A percentile compares a stretch with the other conserved stretches of the same genome.
Conservation (phyloP, 768 basidiomycete genomes). For the Mycena kentingensis region DNA sequence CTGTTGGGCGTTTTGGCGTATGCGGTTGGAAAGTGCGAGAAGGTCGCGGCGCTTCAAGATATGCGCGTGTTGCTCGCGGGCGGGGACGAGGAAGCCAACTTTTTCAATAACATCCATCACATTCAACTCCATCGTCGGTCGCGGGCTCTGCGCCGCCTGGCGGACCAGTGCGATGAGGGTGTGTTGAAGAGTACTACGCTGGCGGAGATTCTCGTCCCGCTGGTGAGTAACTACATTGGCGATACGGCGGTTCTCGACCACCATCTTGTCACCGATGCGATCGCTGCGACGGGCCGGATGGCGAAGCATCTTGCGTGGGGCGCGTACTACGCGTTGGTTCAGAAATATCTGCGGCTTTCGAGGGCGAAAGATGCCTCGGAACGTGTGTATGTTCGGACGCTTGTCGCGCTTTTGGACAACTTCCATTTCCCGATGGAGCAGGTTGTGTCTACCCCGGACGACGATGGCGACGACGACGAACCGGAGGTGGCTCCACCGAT, state of each 20-base stretch:
- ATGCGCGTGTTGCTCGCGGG: slow-evolving; percentile 79
- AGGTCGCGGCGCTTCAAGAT: slow-evolving; percentile 66
- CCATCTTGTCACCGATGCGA: slow-evolving; percentile 88
- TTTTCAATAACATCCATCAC: slow-evolving; percentile 95
- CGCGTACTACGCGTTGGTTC: slow-evolving; percentile 76
- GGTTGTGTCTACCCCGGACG: slow-evolving; percentile 35
- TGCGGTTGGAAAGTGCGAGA: slow-evolving; percentile 65
- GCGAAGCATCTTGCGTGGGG: slow-evolving; percentile 81
- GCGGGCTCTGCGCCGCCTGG: slow-evolving; percentile 82
- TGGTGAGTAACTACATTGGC: slow-evolving; percentile 79
- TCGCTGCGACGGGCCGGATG: slow-evolving; percentile 75
- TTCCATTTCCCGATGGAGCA: slow-evolving; percentile 91
- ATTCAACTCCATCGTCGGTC: slow-evolving; percentile 89
- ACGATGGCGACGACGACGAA: slow-evolving; percentile 34
- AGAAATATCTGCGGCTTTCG: slow-evolving; percentile 75
- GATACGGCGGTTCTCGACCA: slow-evolving; percentile 70
- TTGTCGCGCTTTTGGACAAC: slow-evolving; percentile 83
- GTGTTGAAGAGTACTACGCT: slow-evolving; percentile 69
- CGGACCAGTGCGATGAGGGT: slow-evolving; percentile 71
- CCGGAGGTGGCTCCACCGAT: slow-evolving; percentile 24
- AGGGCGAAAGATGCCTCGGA: slow-evolving; percentile 70
- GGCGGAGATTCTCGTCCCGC: slow-evolving; percentile 82
- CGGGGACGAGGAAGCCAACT: slow-evolving; percentile 92
- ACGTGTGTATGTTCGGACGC: slow-evolving; percentile 78
- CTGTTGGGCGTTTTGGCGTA: slow-evolving; percentile 76